phyloP scores from a whole-genome alignment of 78 protist genomes.

The Polysphondylium violaceum region DNA sequence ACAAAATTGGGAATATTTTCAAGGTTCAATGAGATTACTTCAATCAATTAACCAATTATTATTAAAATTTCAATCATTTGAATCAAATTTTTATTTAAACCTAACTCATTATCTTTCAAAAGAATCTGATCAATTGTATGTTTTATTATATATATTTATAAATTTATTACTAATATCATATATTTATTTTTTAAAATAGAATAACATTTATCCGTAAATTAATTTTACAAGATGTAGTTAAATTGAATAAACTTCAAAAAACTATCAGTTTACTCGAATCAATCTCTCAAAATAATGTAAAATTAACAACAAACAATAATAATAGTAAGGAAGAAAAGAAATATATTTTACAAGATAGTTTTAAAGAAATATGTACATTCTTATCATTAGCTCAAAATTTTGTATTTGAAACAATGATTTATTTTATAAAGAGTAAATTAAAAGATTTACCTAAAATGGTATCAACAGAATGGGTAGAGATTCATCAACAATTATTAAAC shows the following conservation, averaged over 20 bases:
- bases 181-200: neutral
- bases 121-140: neutral
- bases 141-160: neutral
- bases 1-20: constrained; percentile 74
- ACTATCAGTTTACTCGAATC: constrained; percentile 8
- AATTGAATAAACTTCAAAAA: constrained; percentile 22
- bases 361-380: neutral
- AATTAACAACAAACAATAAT: neutral
- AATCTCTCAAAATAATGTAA: neutral
- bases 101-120: constrained; percentile 29
- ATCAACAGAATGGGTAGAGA: constrained; percentile 12
- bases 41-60: neutral
- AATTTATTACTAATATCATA: neutral
- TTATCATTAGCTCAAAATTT: constrained; percentile 16
- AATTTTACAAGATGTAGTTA: constrained; percentile 25
- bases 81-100: neutral
- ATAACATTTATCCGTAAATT: constrained; percentile 20
- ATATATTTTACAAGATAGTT: constrained; percentile 44
- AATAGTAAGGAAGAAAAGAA: neutral
- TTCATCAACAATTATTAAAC: neutral
- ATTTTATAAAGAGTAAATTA: constrained; percentile 9
- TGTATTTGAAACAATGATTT: constrained; percentile 67
- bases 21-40: constrained; percentile 72
- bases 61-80: constrained; percentile 7
- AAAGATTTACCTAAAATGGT: constrained; percentile 58